Evolutionary conservation across 768 basidiomycete genomes (phyloP), one percentile per base, ranked within the genome.

Genomic region (Aureoboletus auriporus): DNA sequence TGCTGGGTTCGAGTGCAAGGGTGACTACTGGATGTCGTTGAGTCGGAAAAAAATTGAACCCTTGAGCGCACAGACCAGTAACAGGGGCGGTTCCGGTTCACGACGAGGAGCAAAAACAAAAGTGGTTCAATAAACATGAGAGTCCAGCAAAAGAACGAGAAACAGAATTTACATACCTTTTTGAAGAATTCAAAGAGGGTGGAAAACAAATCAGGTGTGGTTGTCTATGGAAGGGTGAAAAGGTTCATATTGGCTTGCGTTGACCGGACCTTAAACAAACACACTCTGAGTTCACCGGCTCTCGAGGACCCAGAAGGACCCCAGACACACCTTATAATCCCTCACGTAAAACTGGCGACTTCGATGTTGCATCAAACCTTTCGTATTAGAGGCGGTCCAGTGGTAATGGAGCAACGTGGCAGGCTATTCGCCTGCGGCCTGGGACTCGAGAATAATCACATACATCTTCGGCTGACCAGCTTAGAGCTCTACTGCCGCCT

Each of bases 211-310:
- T 50, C 57, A 48, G 55, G 59, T 58, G 68, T 68, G 69, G 67
- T 66, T 68, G 68, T 53, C 57, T 60, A 61, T 51, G 52, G 68
- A 71, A 69, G 68, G 70, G 73, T 51, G 59, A 64, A 71, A 73
- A 73, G 69, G 67, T 69, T 61, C 72, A 76, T 76, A 71, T 72
- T 75, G 65, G 68, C 69, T 72, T 64, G 70, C 68, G 66, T 71
- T 71, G 68, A 55, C 69, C 79, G 77, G 78, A 73, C 76, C 78
- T 81, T 80, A 79, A 80, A 80, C 71, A 63, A 72, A 61, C 54
- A 56, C 47, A 13, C 16, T 36, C 56, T 46, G 47, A 63, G 50
- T 61, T 49, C 54, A 57, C 57, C 44, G 42, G 29, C 51, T 55
- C 39, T 53, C 49, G 47, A 58, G 58, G 55, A 54, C 62, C 54